These are phyloP conservation scores for Taiwanofungus camphoratus DNA, from an alignment of 1,284 basidiomycete genomes.

Conservation along the genomic window DNA sequence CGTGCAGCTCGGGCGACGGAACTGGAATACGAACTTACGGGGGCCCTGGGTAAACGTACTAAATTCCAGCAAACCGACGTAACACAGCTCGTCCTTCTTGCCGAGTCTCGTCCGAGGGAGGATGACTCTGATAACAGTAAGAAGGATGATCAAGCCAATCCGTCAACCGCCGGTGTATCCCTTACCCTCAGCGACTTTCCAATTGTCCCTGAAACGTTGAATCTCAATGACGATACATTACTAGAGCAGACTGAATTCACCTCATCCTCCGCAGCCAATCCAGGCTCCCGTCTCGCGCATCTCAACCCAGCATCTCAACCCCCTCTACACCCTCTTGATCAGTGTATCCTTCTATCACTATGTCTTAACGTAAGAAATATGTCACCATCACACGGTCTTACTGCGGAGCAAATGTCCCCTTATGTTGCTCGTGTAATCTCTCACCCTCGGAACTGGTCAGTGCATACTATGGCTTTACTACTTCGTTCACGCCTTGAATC, in stretches of 20 bases:
- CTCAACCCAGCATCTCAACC: constrained; percentile 85
- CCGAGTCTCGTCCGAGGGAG: constrained; percentile 68
- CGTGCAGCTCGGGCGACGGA: constrained; percentile 74
- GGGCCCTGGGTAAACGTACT: constrained; percentile 90
- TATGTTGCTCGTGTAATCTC: constrained; percentile 84
- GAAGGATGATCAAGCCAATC: constrained; percentile 18
- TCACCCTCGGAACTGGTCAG: constrained; percentile 88
- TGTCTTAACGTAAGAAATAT: constrained; percentile 89
- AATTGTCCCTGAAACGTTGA: constrained; percentile 70
- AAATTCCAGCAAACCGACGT: constrained; percentile 88
- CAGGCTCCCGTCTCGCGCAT: constrained; percentile 45
- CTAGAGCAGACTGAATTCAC: constrained; percentile 94
- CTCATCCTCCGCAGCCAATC: constrained; percentile 40
- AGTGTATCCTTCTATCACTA: constrained; percentile 83
- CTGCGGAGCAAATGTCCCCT: constrained; percentile 84
- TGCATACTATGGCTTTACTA: constrained; percentile 91
- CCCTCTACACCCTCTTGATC: constrained; percentile 84
- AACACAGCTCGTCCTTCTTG: constrained; percentile 91
- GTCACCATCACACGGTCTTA: constrained; percentile 82
- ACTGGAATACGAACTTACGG: constrained; percentile 88
- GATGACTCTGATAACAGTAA: constrained; percentile 22
- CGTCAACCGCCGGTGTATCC: constrained; percentile 8
- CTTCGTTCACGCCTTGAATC: constrained; percentile 87
- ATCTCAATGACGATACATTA: constrained; percentile 93
- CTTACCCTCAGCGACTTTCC: constrained; percentile 5